Base-by-base conservation (phyloP, 208 protist genomes). In the Leishmania lainsoni region DNA sequence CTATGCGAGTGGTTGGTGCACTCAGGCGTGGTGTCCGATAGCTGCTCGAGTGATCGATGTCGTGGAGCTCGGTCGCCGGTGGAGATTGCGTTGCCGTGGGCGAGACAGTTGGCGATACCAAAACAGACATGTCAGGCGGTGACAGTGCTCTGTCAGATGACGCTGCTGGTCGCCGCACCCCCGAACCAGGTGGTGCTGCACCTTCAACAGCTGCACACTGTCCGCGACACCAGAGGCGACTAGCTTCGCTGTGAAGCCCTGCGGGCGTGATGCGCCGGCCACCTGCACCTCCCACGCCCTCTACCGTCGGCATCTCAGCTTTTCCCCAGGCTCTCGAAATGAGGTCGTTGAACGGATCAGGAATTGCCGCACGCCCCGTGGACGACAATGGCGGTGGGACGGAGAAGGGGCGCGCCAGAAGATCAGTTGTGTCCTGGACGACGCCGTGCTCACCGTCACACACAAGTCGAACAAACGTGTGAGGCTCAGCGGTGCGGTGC, bases 321-420 rank as follows among this genome's bases (percentile, higher is more conserved):
- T 22, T 16, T 16, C 81, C 81, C 81, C 76, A 81, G 14, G 81
- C 81, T 35, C 48, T 54, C 5, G 81, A 45, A 29, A 85, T 76
- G 69, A 85, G 76, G 39, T 85, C 81, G 5, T 68, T 61, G 58
- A 74, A 85, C 16, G 70, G 10, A 75, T 42, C 32, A 10, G 68
- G 3, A 8, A 0, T n/a, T 26, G 45, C 69, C 45, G 17, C 17
- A 48, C 5, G 17, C 32, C n/a, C 65, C 35, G 65, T 16, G 12
- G 65, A 42, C 35, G 35, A 48, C 29, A 12, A 16, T 39, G 45
- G 39, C 5, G 14, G 26, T 22, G 69, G 54, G 45, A 32, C 69
- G 12, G 69, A n/a, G 45, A 45, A 48, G 26, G 69, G 6, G 26
- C 8, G n/a, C 45, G 65, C 65, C 35, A 45, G 32, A 1, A 3